These are phyloP conservation scores for Linaria vulgaris DNA, from an alignment of 257 asterid genomes.

Conservation along the genomic window DNA sequence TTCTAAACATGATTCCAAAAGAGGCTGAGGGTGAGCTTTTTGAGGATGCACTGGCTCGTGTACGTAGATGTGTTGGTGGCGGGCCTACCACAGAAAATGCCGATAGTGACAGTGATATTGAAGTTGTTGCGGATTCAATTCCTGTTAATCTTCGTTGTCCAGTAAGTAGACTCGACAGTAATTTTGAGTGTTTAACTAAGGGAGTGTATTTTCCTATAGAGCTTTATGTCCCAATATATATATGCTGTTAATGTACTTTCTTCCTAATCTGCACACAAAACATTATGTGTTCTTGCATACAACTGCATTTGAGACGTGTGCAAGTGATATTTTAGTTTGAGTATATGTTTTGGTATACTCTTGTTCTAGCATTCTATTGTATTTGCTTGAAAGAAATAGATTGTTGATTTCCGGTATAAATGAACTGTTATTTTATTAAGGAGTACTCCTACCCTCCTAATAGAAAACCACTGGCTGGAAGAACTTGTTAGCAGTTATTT, in stretches of 20 bases:
- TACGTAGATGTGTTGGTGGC: slow-evolving; percentile 77
- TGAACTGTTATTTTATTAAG: no score
- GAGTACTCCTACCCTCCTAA: no score
- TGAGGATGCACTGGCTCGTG: slow-evolving; percentile 93
- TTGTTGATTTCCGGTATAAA: no score
- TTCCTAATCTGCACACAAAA: neutral
- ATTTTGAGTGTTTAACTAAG: slow-evolving; percentile 14
- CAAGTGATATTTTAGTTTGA: no score
- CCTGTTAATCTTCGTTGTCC: slow-evolving; percentile 99
- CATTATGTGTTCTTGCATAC: no score
- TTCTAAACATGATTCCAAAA: slow-evolving; percentile 76
- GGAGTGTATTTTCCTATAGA: neutral
- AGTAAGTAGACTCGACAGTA: slow-evolving; percentile 49
- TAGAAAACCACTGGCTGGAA: no score
- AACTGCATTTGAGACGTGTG: no score
- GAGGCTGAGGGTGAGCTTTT: slow-evolving; percentile 86
- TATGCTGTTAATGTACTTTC: slow-evolving; percentile 17
- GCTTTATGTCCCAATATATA: neutral
- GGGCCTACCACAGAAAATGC: slow-evolving; percentile 87
- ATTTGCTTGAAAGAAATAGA: no score
- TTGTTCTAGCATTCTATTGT: no score
- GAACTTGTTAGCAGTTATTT: no score
- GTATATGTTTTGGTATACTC: no score
- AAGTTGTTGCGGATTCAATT: slow-evolving; percentile 92
- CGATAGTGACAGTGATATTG: slow-evolving; percentile 96